Conservation (phyloP, 2,329 filamentous ascomycete species). For the Tolypocladium endophyticum region DNA sequence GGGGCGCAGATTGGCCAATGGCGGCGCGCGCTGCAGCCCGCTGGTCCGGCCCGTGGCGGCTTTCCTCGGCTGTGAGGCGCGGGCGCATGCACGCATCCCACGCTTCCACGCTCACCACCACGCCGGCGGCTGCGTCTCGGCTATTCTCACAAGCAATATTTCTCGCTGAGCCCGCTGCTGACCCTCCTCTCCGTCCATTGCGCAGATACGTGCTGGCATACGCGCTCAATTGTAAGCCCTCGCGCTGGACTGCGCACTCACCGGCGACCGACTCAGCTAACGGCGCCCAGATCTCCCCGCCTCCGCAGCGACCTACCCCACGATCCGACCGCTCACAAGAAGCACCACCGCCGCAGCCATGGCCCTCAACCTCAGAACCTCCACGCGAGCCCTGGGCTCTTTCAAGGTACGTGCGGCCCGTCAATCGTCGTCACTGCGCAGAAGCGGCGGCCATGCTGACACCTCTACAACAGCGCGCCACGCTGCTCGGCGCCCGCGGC, state of each 20-base stretch:
- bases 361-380: constrained; percentile 53
- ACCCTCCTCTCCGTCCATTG: not conserved
- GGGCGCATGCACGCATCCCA: not conserved
- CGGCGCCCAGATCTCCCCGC: not conserved
- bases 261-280: not conserved
- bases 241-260: no score
- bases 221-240: constrained; percentile 1
- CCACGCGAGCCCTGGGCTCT: constrained; percentile 51
- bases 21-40: constrained; percentile 6
- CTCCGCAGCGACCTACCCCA: not conserved
- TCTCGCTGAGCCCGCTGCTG: not conserved
- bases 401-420: constrained; percentile 41
- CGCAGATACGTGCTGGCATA: not conserved
- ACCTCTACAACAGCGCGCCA: constrained; percentile 16
- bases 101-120: not conserved
- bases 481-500: constrained; percentile 30
- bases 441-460: constrained; percentile 5
- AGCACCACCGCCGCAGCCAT: constrained; percentile 28
- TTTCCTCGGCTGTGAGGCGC: constrained; percentile 22
- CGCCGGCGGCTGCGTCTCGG: not conserved
- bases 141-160: not conserved
- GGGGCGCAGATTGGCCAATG: constrained; percentile 18
- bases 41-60: constrained; percentile 16
- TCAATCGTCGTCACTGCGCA: not conserved
- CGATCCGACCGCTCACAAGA: not conserved